Percentiles rank a stretch among this genome's conserved stretches.
Evolutionary conservation across 1,284 basidiomycete genomes (phyloP).

Genomic region (Cutaneotrichosporon mucoides): DNA sequence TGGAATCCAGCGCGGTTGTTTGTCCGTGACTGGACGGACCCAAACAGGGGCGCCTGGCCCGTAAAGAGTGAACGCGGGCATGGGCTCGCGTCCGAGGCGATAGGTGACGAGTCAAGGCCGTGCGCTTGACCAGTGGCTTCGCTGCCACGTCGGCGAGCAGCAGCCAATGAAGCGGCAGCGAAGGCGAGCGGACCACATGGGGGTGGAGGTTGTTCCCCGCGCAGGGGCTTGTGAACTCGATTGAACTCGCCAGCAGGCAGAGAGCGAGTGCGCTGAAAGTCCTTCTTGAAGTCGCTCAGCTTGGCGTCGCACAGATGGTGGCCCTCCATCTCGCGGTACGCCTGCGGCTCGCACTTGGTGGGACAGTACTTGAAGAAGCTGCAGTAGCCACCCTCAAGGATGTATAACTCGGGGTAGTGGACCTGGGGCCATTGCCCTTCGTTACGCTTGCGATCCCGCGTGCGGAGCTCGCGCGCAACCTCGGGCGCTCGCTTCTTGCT

Average conservation of each 20-base stretch:
- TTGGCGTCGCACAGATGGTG: conserved; percentile 76
- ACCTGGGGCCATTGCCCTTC: conserved; percentile 84
- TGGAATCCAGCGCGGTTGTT: conserved; percentile 16
- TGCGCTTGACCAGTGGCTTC: conserved; percentile 32
- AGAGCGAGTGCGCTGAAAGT: conserved; percentile 75
- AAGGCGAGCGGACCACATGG: conserved; percentile 41
- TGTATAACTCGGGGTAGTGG: conserved; percentile 94
- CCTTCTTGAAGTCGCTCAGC: conserved; percentile 81
- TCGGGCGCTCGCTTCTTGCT: conserved; percentile 92
- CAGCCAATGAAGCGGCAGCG: conserved; percentile 39
- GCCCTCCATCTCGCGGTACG: conserved; percentile 92
- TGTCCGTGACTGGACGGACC: conserved; percentile 36
- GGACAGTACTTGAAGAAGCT: conserved; percentile 71
- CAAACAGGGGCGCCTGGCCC: conserved; percentile 35
- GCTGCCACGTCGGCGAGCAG: conserved; percentile 28
- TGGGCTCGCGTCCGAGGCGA: conserved; percentile 26
- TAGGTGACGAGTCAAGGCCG: conserved; percentile 32
- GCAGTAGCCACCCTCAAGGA: conserved; percentile 93
- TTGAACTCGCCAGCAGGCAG: conserved; percentile 69
- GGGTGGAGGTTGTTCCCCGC: conserved; percentile 12
- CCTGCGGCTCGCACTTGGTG: conserved; percentile 68
- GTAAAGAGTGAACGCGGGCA: conserved; percentile 31
- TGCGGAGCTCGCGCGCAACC: conserved; percentile 87
- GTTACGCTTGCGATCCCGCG: conserved; percentile 83
- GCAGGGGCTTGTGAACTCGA: neutral